These are phyloP conservation scores for Lactarius sanguifluus DNA, from an alignment of 768 basidiomycete species.

Conservation along the genomic window DNA sequence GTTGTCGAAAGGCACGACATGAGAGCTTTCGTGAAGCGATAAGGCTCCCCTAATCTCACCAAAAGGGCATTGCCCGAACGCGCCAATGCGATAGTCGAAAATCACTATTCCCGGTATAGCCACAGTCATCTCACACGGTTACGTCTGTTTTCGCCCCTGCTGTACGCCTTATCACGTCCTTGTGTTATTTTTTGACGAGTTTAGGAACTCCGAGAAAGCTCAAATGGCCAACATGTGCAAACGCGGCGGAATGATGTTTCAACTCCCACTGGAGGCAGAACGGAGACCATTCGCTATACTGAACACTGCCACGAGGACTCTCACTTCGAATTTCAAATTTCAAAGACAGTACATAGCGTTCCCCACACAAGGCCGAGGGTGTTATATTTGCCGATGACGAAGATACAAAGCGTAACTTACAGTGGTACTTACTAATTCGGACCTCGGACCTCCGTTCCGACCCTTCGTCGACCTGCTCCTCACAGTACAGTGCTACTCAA, in stretches of 20 bases:
- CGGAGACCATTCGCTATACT: not conserved
- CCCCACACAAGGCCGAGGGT: not conserved
- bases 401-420: no score
- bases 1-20: slow-evolving; percentile 31
- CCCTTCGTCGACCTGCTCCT: not conserved
- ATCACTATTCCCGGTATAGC: slow-evolving; percentile 29
- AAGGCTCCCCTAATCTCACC: slow-evolving; percentile 29
- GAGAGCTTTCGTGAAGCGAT: slow-evolving; percentile 18
- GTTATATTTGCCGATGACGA: not conserved
- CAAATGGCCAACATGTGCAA: not conserved
- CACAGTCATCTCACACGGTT: slow-evolving; percentile 27
- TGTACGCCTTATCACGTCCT: not conserved
- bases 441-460: not conserved
- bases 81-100: slow-evolving; percentile 24
- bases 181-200: not conserved
- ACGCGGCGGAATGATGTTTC: not conserved
- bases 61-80: slow-evolving; percentile 23
- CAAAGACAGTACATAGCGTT: not conserved
- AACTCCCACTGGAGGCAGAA: not conserved
- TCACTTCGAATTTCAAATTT: not conserved
- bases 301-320: not conserved
- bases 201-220: not conserved
- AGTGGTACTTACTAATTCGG: not conserved
- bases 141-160: not conserved
- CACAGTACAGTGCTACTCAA: no score